A percentile compares a stretch with the other conserved stretches of the same genome.
phyloP scores from a whole-genome alignment of 306 rosid species.

The Lathyrus tuberosus region DNA sequence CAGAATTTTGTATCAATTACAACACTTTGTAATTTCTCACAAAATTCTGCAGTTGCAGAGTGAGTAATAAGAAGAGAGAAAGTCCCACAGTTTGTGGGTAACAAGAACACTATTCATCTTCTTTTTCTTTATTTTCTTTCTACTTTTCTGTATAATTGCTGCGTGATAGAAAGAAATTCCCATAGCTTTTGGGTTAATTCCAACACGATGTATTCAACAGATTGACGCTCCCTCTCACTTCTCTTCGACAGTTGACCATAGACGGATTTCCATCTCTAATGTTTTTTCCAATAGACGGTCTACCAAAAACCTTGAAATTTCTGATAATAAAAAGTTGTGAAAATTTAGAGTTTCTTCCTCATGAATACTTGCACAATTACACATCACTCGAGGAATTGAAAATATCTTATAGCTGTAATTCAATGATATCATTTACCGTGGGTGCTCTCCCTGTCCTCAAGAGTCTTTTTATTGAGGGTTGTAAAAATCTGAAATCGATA shows the following conservation, averaged over 20 bases:
- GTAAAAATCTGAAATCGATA: conserved; percentile 2
- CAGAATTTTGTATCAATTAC: no score
- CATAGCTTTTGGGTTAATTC: no score
- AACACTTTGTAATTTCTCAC: no score
- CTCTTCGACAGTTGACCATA: background rate
- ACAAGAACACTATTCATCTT: no score
- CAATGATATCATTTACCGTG: background rate
- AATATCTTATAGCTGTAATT: conserved; percentile 17
- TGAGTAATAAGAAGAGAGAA: no score
- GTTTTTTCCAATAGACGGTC: conserved; percentile 9
- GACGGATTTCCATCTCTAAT: background rate
- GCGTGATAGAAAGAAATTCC: no score
- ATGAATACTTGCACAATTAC: background rate
- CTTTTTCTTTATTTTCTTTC: no score
- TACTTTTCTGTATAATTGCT: no score
- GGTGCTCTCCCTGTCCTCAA: background rate
- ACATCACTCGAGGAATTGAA: background rate
- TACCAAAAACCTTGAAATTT: background rate
- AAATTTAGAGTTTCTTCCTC: conserved; percentile 11
- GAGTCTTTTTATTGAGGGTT: background rate
- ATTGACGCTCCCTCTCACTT: background rate
- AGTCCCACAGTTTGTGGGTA: no score
- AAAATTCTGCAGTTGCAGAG: no score
- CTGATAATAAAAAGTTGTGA: background rate
- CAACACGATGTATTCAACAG: background rate